Base-by-base conservation (phyloP, 257 asterid species). In the Nicotiana obtusifolia region DNA sequence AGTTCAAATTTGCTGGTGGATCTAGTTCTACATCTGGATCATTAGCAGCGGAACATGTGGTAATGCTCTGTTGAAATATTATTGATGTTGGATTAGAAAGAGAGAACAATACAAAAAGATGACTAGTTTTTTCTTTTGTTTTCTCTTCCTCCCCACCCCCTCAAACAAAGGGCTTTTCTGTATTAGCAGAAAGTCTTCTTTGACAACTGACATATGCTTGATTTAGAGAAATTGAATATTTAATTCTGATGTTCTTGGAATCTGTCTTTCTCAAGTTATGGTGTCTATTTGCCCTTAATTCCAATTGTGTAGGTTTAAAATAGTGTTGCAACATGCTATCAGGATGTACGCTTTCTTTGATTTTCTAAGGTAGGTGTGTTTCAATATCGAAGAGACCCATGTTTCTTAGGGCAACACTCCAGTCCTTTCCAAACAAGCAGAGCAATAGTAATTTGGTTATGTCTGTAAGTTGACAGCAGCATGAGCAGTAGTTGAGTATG, bases 1-100 rank as follows among this genome's bases (percentile, higher is more conserved):
- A 93, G 93, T 95, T 92, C 84, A 91, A 90, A 86, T 94, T 91
- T 88, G 98, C 89, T 13, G 84, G 92, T 78, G 95, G 93, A 78
- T 86, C 89, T 47, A 73, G 88, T 86, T 85, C 91, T 84, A 86
- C 90, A 56, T 86, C 93, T 79, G 92, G 91, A 82, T 84, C 82
- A n/a, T 84, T 89, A 35, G 86, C 93, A 13, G 76, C 88, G 22
- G 93, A 88, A 85, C 82, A 84, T 83, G 81, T 66, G 90, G 97
- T 95, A 92, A 84, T 78, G 15, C 79, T 44, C 62, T 49, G 26
- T 73, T 73, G 33, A 73, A 73, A 73, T 73, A 47, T 47, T 73
- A 20, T 47, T 24, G 61, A 73, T 73, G 24, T 47, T 73, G 61
- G 41, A 73, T 73, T 73, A 73, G 37, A 47, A 44, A 47, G 15